phyloP scores from a whole-genome alignment of 371 early-diverging fungal species.

The Synchytrium microbalum region DNA sequence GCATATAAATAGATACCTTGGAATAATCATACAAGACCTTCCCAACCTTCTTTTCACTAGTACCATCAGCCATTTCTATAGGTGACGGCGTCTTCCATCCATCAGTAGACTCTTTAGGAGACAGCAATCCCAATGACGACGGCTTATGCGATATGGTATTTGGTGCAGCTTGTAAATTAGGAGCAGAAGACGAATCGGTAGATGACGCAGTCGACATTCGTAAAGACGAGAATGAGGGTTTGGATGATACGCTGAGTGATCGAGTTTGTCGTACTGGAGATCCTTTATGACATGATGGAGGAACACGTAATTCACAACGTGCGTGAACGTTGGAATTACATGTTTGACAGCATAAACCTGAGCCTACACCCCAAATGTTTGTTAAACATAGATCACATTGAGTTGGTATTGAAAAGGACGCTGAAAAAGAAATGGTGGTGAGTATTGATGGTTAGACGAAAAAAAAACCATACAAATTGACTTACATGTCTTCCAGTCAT shows the following conservation, averaged over 20 bases:
- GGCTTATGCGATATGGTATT: too few species aligned
- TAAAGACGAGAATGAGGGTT: neutral
- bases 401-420: conserved; percentile 1
- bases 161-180: too few species aligned
- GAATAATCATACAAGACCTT: neutral
- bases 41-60: neutral
- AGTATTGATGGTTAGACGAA: too few species aligned
- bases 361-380: conserved; percentile 2
- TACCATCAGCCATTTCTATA: too few species aligned
- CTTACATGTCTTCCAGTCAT: conserved; percentile 1
- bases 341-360: neutral
- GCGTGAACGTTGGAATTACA: conserved; percentile 5
- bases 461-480: too few species aligned
- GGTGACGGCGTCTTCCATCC: too few species aligned
- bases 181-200: too few species aligned
- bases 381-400: neutral
- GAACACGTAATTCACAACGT: conserved; percentile 3
- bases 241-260: neutral
- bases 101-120: too few species aligned
- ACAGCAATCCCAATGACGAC: too few species aligned
- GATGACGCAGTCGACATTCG: neutral
- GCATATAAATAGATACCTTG: too few species aligned
- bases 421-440: neutral
- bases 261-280: neutral
- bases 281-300: neutral